These are phyloP conservation scores for Acidiella bohemica DNA, from an alignment of 495 filamentous ascomycete species.

Conservation along the genomic window DNA sequence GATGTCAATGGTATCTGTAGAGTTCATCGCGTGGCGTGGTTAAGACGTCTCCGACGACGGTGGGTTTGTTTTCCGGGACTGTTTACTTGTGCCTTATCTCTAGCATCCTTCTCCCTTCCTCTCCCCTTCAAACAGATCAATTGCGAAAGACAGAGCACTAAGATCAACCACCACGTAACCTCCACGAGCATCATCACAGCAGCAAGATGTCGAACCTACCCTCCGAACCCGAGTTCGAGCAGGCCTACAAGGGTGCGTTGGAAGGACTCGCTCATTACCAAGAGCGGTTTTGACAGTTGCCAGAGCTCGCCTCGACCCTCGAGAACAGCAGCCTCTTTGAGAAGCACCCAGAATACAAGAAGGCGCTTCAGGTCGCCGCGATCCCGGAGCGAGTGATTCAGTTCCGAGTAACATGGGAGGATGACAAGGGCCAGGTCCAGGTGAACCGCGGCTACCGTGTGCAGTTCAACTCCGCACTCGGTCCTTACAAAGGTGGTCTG, in stretches of 20 bases:
- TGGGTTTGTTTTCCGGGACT: too few species aligned
- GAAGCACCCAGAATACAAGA: slow-evolving; percentile 86
- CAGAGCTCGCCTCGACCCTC: slow-evolving; percentile 88
- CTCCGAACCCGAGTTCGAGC: slow-evolving; percentile 92
- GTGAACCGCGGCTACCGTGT: slow-evolving; percentile 96
- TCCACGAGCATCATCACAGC: neutral
- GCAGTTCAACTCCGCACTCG: slow-evolving; percentile 96
- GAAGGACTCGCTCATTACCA: neutral
- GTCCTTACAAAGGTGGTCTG: slow-evolving; percentile 96
- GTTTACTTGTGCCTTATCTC: too few species aligned
- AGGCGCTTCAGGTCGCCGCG: slow-evolving; percentile 72
- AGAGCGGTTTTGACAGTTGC: slow-evolving; percentile 2
- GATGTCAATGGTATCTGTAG: too few species aligned
- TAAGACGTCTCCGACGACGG: too few species aligned
- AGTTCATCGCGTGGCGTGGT: too few species aligned
- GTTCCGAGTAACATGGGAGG: slow-evolving; percentile 86
- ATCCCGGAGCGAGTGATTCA: slow-evolving; percentile 94
- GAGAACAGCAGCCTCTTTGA: slow-evolving; percentile 88
- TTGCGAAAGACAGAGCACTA: too few species aligned
- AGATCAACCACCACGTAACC: too few species aligned
- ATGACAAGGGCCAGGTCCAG: slow-evolving; percentile 77
- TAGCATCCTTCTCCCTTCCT: too few species aligned
- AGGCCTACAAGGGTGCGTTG: slow-evolving; percentile 81
- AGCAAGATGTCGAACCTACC: slow-evolving; percentile 66
- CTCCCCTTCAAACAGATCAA: too few species aligned